Conservation (phyloP, 352 stramenopile genomes). For the Phytophthora pini region DNA sequence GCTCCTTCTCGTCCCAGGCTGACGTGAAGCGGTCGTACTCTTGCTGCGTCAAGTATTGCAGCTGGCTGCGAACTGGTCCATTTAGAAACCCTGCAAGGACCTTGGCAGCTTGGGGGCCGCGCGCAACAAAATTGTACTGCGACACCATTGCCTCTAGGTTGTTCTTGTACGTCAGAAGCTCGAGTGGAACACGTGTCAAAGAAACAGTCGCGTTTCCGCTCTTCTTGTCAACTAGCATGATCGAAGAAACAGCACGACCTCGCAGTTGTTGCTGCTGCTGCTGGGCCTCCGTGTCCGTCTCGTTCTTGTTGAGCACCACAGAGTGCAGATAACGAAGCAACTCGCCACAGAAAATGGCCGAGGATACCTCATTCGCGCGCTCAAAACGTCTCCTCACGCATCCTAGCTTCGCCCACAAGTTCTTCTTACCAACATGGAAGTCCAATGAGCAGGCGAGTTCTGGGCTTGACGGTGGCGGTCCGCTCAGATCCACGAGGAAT, state of each 20-base stretch:
- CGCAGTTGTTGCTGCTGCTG: constrained; percentile 53
- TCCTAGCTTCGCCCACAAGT: constrained; percentile 54
- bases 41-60: constrained; percentile 52
- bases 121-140: constrained; percentile 79
- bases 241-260: constrained; percentile 55
- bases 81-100: constrained; percentile 71
- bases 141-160: constrained; percentile 82
- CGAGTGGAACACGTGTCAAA: constrained; percentile 55
- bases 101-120: constrained; percentile 52
- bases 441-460: constrained; percentile 58
- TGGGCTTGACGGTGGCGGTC: constrained; percentile 33
- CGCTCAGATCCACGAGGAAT: constrained; percentile 61
- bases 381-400: constrained; percentile 64
- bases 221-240: constrained; percentile 56
- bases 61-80: constrained; percentile 52
- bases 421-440: constrained; percentile 66
- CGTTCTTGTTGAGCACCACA: constrained; percentile 72
- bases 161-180: constrained; percentile 81
- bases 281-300: constrained; percentile 63
- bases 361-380: constrained; percentile 66
- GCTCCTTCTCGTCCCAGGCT: constrained; percentile 57
- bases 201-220: constrained; percentile 29
- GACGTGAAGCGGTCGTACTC: constrained; percentile 70
- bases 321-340: constrained; percentile 72
- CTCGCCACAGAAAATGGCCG: constrained; percentile 70